phyloP scores from a whole-genome alignment of 441 rosid species.

The Raphanus hybrid region DNA sequence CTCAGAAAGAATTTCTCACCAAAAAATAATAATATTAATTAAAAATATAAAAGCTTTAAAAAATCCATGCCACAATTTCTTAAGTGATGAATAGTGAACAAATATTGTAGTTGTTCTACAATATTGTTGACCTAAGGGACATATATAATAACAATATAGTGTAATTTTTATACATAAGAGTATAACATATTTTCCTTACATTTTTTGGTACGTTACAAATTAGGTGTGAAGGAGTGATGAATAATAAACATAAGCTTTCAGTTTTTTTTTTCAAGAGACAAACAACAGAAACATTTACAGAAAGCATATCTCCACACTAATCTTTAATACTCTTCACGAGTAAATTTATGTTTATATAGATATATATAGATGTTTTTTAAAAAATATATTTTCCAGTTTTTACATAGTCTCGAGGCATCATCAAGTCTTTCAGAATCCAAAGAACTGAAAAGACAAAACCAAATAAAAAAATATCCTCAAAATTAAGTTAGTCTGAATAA shows the following conservation, averaged over 20 bases:
- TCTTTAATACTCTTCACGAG: slow-evolving; percentile 10
- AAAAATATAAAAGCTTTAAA: neutral
- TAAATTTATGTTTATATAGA: slow-evolving; percentile 5
- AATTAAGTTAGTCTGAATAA: neutral
- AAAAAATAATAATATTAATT: neutral
- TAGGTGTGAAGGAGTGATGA: slow-evolving; percentile 32
- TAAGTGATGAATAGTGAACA: no score
- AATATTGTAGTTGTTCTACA: slow-evolving; percentile 4
- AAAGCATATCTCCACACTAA: slow-evolving; percentile 28
- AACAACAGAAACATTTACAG: slow-evolving; percentile 40
- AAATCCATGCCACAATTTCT: no score
- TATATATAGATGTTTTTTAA: neutral
- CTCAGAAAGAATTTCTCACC: neutral
- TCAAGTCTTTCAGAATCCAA: slow-evolving; percentile 40
- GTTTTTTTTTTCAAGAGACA: neutral
- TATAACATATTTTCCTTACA: neutral
- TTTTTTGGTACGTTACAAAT: slow-evolving; percentile 30
- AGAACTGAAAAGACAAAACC: slow-evolving; percentile 39
- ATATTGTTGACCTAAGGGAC: slow-evolving; percentile 13
- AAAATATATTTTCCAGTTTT: slow-evolving; percentile 25
- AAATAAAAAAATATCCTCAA: neutral
- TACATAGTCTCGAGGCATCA: slow-evolving; percentile 19
- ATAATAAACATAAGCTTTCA: slow-evolving; percentile 37
- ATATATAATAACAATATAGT: slow-evolving; percentile 11
- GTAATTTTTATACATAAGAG: neutral